phyloP scores from a whole-genome alignment of 179 eudicot species.

The Camellia oleifera region DNA sequence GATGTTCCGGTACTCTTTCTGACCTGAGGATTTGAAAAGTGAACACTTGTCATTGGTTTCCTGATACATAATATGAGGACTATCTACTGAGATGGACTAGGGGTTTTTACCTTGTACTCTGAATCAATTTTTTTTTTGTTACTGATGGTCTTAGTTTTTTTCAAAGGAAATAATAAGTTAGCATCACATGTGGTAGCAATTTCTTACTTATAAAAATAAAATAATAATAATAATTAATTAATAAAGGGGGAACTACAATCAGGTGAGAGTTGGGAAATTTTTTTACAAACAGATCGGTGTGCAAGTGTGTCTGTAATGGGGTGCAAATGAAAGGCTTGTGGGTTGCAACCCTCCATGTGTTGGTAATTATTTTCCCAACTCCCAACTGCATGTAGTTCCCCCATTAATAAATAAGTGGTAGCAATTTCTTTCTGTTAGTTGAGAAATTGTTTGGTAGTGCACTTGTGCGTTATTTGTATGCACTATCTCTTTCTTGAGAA shows the following conservation, averaged over 20 bases:
- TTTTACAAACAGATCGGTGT: too few species aligned
- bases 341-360: too few species aligned
- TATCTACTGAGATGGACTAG: background rate
- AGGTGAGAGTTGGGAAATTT: too few species aligned
- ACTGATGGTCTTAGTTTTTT: background rate
- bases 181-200: background rate
- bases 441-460: background rate
- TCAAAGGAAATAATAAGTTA: background rate
- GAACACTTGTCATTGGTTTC: background rate
- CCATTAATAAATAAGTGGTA: too few species aligned
- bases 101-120: background rate
- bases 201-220: too few species aligned
- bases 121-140: background rate
- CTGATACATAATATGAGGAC: background rate
- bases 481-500: background rate
- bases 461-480: background rate
- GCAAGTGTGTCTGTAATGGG: too few species aligned
- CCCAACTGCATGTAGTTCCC: too few species aligned
- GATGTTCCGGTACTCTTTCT: conserved; percentile 69
- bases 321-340: too few species aligned
- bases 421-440: background rate
- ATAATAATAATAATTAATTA: too few species aligned
- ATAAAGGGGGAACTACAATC: too few species aligned
- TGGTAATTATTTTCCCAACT: too few species aligned
- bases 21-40: conserved; percentile 6